phyloP scores from a whole-genome alignment of 164 flowering plant species.

The Protea cynaroides region DNA sequence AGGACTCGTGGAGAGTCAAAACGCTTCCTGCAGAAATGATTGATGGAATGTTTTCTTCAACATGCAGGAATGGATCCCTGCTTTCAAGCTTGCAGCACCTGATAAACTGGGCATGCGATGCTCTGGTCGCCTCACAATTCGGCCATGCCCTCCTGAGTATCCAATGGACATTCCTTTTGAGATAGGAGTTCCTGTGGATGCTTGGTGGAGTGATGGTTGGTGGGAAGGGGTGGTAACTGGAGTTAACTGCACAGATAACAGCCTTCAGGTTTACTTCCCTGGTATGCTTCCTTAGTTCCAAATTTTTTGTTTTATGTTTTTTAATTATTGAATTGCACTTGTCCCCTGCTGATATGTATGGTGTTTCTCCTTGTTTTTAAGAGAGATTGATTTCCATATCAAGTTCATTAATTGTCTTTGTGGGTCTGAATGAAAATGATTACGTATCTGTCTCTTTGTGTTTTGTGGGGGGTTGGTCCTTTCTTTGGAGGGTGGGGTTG shows the following conservation, averaged over 20 bases:
- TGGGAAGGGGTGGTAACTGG: conserved; percentile 91
- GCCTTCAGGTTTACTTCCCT: conserved; percentile 69
- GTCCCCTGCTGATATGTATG: too few species aligned
- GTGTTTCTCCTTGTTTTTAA: too few species aligned
- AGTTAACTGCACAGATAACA: conserved; percentile 26
- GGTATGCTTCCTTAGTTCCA: conserved; percentile 36
- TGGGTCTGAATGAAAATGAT: too few species aligned
- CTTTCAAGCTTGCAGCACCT: conserved; percentile 53
- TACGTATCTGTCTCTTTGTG: too few species aligned
- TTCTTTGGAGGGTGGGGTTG: too few species aligned
- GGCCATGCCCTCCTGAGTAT: conserved; percentile 50
- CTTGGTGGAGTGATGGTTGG: conserved; percentile 99
- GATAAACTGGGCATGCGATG: conserved; percentile 88
- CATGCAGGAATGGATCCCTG: conserved; percentile 84
- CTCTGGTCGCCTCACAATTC: conserved; percentile 54
- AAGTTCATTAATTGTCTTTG: too few species aligned
- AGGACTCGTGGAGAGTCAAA: neutral
- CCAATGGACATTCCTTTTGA: conserved; percentile 24
- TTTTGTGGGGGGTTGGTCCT: too few species aligned
- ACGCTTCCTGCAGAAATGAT: neutral
- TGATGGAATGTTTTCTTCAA: conserved; percentile 5
- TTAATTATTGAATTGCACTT: too few species aligned
- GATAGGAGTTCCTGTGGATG: conserved; percentile 82
- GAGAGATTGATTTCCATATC: too few species aligned
- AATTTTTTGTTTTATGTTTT: neutral